Evolutionary conservation across 495 filamentous ascomycete genomes (phyloP), one percentile per base, ranked within the genome.

Genomic region (Neurospora sp.): DNA sequence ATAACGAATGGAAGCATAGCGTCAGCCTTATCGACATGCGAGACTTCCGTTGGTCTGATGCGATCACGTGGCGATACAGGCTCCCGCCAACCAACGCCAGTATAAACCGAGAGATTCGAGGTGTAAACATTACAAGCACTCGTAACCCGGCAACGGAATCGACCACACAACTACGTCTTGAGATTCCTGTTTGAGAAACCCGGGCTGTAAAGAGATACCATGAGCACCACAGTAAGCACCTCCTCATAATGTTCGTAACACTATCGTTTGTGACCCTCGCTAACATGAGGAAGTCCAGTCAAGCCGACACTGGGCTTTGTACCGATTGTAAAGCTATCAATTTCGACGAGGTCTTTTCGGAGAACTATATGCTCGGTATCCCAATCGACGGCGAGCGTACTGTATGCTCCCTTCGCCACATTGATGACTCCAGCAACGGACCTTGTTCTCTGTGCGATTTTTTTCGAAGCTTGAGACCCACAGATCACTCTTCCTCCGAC

Each of bases 301-400:
- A 48, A 48, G 9, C 46, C 1, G 10, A 11, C n/a, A 48, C n/a
- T 0, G n/a, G 1, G 46, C 46, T 48, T 22, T 48, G n/a, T 1
- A 48, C 1, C 46, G n/a, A 48, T 22, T 48, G 46, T 3, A 48
- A 48, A 20, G 46, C n/a, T 3, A 48, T 46, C 42, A 46, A 46
- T 46, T 46, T 46, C 3, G 42, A 46, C 1, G 18, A 46, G 0
- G 3, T 46, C 0, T 10, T 46, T 8, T 46, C 42, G 3, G 8
- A 0, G 0, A 0, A 46, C 0, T 46, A 46, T 10, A 46, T 46
- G n/a, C 42, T 46, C 0, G 42, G 18, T 0, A 46, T 20, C 0
- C 3, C 42, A 0, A 3, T 18, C 8, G 0, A 46, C 7, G n/a
- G 42, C 42, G 0, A 10, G 0, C 42, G 42, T 3, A 10, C 0